Base-by-base conservation (phyloP, 2,329 filamentous ascomycete species). In the Lachnellula subtilissima region DNA sequence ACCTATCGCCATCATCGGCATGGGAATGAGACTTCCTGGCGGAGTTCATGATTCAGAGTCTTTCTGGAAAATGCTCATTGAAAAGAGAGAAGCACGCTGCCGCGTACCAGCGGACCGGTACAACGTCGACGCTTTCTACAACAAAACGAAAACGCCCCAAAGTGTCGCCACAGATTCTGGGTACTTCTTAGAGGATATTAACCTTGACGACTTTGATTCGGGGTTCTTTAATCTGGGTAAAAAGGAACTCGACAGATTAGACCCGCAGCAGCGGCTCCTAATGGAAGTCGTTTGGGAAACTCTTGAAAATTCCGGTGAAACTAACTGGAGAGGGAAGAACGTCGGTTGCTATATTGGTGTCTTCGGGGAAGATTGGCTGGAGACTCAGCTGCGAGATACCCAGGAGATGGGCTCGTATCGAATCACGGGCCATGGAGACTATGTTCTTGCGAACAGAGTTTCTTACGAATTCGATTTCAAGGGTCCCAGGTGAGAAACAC, bases 401-500 rank as follows among this genome's bases (percentile, higher is more conserved):
- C 56, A 58, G 25, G 28, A 49, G 28, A 48, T 15, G 14, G 47
- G 54, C 5, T 11, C 37, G 9, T 54, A 54, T 40, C 43, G 52
- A 17, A 46, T 58, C 17, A 55, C 49, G 40, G 57, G 60, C 3
- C 35, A 36, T 40, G 47, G 43, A 25, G 55, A 56, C 40, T 56
- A 64, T 14, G 67, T 50, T 14, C 17, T 61, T 28, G 42, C 53
- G 9, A 74, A 73, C 43, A 62, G 71, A 0, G 52, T 69, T 0
- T 68, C 65, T 2, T 70, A 73, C 35, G 70, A 72, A 36, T 68
- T 68, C 17, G 64, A 70, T 40, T 54, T 74, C 3, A 66, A 58
- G 6, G 71, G 71, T 0, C 71, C 71, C 0, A 54, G 58, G 55
- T 52, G 42, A 32, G 50, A 32, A 19, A 45, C n/a, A 11, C 4